Base-by-base conservation (phyloP, 2,329 filamentous ascomycete genomes). In the Talaromyces sp. region DNA sequence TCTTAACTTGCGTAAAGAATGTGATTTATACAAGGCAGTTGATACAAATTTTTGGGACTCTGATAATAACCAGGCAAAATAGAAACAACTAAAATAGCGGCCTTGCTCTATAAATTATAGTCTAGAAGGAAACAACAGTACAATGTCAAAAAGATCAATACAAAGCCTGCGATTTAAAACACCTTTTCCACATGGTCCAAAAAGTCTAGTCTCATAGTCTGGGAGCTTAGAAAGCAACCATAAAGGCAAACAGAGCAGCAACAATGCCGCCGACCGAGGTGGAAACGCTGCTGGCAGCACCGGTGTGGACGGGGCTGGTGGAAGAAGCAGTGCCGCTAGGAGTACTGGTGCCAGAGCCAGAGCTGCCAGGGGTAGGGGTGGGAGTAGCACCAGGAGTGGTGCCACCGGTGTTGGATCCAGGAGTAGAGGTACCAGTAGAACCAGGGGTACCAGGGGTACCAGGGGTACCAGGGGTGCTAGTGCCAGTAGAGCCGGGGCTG, bases 311-410 rank as follows among this genome's bases (percentile, higher is more conserved):
- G 51, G 53, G 30, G n/a, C 60, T 47, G 57, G 49, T 25, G 17
- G 57, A 58, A 51, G 56, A 55, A 42, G 59, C 22, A 53, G 59
- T 47, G 22, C 54, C 39, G 13, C 53, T 27, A 53, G 56, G n/a
- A 19, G 53, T 28, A 22, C 32, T 22, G 25, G 59, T 54, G 7
- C 60, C 53, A 47, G 70, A 65, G 58, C 70, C 58, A 27, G 71
- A 67, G 56, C 69, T 66, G n/a, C 73, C 68, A 62, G 68, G 62
- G 33, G 71, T 28, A 15, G 39, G 30, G 28, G 33, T 47, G 25
- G 49, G 25, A 52, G 25, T 52, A 13, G 65, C 56, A 30, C 57
- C 44, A 27, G 47, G 27, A 30, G 32, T 51, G 27, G 60, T 49
- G 60, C 60, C 33, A 51, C 49, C 55, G 22, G 62, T 56, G 36